phyloP scores from a whole-genome alignment of 352 stramenopile species.

The Blastocystis sp. region DNA sequence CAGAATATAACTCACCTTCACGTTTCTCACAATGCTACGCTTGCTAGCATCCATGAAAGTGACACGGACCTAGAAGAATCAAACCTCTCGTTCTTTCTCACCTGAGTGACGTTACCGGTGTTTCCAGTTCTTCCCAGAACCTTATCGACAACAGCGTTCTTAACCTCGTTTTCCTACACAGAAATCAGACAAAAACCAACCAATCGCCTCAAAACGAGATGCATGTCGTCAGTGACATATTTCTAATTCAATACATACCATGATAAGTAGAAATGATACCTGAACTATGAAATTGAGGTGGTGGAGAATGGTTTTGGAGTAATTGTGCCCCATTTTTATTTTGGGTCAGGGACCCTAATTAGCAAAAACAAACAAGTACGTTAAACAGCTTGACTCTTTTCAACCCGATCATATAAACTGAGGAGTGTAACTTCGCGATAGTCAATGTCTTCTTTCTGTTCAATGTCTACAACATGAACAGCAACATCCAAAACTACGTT shows the following conservation, averaged over 20 bases:
- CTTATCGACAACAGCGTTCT: constrained; percentile 94
- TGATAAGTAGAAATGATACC: constrained; percentile 58
- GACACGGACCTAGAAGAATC: constrained; percentile 74
- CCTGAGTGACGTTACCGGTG: constrained; percentile 99
- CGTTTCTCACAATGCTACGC: constrained; percentile 98
- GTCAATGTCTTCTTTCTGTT: not conserved
- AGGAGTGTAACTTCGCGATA: not conserved
- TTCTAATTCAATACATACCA: not conserved
- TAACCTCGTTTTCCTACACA: constrained; percentile 72
- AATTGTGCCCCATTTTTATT: not conserved
- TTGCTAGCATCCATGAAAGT: constrained; percentile 98
- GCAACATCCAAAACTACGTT: too few species aligned
- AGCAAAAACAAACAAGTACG: constrained; percentile 23
- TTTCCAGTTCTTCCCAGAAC: constrained; percentile 97
- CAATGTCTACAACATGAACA: too few species aligned
- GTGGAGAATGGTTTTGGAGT: not conserved
- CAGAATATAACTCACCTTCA: constrained; percentile 98
- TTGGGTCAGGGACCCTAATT: constrained; percentile 6
- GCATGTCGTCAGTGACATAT: not conserved
- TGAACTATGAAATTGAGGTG: constrained; percentile 52
- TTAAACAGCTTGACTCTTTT: not conserved
- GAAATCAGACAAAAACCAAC: constrained; percentile 10
- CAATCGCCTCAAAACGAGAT: not conserved
- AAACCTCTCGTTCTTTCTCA: not conserved
- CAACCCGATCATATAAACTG: constrained; percentile 5